These are phyloP conservation scores for Phtheirospermum japonicum DNA, from an alignment of 257 asterid genomes.

Conservation along the genomic window DNA sequence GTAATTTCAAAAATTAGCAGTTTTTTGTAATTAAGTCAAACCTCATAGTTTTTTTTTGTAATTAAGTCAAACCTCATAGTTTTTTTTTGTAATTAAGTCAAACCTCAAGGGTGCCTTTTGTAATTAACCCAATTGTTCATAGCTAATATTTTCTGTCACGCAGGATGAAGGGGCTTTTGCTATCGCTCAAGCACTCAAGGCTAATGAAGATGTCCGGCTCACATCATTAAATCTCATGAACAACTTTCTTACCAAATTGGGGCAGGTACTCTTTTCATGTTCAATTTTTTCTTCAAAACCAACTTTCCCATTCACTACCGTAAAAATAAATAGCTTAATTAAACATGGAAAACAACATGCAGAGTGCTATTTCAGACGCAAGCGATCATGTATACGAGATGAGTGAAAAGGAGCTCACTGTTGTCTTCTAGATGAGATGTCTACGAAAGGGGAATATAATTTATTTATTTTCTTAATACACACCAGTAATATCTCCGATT, in stretches of 20 bases:
- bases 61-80: too few relatives aligned
- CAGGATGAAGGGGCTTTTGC: constrained; percentile 96
- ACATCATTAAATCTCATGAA: constrained; percentile 71
- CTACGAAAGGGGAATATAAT: constrained; percentile 17
- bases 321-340: background rate
- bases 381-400: constrained; percentile 91
- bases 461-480: background rate
- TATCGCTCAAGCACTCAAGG: constrained; percentile 90
- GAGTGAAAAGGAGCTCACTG: constrained; percentile 77
- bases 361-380: constrained; percentile 91
- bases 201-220: constrained; percentile 86
- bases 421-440: constrained; percentile 54
- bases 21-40: too few relatives aligned
- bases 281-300: background rate
- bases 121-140: too few relatives aligned
- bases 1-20: too few relatives aligned
- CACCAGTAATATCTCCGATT: background rate
- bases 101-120: too few relatives aligned
- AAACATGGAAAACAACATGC: constrained; percentile 39
- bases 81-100: too few relatives aligned
- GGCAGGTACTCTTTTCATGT: constrained; percentile 89
- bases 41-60: too few relatives aligned
- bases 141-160: background rate
- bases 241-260: constrained; percentile 90
- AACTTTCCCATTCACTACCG: background rate